phyloP scores from a whole-genome alignment of 208 protist species.

The Polymyxa betae region DNA sequence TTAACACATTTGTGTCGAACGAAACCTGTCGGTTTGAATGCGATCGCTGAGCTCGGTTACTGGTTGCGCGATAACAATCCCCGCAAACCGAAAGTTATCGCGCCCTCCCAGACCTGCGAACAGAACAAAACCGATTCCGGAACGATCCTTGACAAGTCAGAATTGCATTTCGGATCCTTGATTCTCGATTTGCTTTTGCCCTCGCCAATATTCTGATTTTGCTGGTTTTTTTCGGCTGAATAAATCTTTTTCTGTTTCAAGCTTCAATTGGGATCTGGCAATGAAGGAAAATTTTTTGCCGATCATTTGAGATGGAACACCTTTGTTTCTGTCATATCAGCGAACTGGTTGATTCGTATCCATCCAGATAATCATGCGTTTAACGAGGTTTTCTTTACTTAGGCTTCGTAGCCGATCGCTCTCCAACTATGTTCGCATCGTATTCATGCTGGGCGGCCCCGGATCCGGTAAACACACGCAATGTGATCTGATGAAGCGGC shows the following conservation, averaged over 20 bases:
- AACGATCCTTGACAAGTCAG: not conserved
- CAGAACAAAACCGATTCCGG: not conserved
- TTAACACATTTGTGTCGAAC: constrained; percentile 51
- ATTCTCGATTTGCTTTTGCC: too few relatives aligned
- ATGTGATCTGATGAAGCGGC: constrained; percentile 64
- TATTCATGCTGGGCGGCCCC: constrained; percentile 69
- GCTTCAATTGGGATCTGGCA: too few relatives aligned
- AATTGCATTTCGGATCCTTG: too few relatives aligned
- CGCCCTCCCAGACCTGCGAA: not conserved
- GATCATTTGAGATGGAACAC: too few relatives aligned
- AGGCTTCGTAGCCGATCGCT: not conserved
- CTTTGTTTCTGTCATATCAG: too few relatives aligned
- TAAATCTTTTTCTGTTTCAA: too few relatives aligned
- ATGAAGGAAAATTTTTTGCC: too few relatives aligned
- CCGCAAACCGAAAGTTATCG: not conserved
- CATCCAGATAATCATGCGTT: not conserved
- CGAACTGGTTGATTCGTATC: too few relatives aligned
- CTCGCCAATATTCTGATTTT: too few relatives aligned
- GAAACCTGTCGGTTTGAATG: constrained; percentile 56
- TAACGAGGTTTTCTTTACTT: too few relatives aligned
- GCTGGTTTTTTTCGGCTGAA: too few relatives aligned
- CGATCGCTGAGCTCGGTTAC: constrained; percentile 41
- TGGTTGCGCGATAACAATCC: constrained; percentile 51
- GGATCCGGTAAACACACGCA: constrained; percentile 74
- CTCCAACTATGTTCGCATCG: not conserved